Evolutionary conservation across 1,139 yeast species (phyloP).

Genomic region (Pichia sp.): DNA sequence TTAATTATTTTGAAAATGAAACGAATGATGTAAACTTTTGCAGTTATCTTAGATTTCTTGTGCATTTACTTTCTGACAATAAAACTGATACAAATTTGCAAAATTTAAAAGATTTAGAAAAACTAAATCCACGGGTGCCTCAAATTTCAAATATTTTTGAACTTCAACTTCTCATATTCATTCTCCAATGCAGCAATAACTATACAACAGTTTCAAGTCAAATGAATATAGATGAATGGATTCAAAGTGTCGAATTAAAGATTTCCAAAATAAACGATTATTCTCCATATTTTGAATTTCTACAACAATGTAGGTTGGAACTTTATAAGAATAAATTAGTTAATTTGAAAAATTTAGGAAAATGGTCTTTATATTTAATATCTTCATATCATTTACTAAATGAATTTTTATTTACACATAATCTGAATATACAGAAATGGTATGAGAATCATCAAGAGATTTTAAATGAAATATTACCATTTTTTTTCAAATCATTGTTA

Average conservation of each 20-base stretch:
- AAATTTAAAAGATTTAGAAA: neutral
- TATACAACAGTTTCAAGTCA: too few species aligned
- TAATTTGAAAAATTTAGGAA: neutral
- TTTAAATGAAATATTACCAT: neutral
- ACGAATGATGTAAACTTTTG: neutral
- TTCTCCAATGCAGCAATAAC: too few species aligned
- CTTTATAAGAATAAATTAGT: neutral
- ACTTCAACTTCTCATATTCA: too few species aligned
- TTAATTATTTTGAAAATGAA: neutral
- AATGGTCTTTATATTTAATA: conserved; percentile 3
- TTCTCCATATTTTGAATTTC: neutral
- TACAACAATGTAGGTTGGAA: neutral
- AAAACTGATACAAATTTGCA: too few species aligned
- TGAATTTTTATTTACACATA: neutral
- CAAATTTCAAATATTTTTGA: too few species aligned
- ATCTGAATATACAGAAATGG: neutral
- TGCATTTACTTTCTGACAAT: neutral
- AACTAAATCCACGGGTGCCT: too few species aligned
- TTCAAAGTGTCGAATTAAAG: neutral
- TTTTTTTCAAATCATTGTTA: conserved; percentile 3
- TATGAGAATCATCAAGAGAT: neutral
- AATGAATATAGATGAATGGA: neutral
- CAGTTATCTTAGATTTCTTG: neutral
- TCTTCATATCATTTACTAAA: neutral
- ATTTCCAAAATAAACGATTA: neutral